Evolutionary conservation across 2,329 filamentous ascomycete species (phyloP).

Genomic region (Fusarium phyllophilum): DNA sequence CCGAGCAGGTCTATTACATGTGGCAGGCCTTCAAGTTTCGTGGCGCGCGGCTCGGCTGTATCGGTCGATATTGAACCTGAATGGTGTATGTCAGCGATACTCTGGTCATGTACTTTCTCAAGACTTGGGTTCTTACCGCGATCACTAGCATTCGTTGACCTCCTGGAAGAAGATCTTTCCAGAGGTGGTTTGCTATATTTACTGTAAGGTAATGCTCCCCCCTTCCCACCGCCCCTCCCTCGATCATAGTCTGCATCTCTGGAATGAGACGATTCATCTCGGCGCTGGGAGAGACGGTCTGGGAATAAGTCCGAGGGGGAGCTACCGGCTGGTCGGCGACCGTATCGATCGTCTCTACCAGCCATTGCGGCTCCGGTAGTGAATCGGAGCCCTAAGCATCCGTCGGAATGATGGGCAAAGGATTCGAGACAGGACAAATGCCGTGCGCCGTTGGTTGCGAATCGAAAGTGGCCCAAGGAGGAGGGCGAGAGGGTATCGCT

Average conservation of each 20-base stretch:
- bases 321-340: conserved; percentile 12
- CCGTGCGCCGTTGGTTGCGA: background rate
- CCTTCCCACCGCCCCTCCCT: conserved; percentile 8
- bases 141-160: conserved; percentile 11
- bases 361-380: conserved; percentile 36
- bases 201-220: background rate
- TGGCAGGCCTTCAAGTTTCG: conserved; percentile 5
- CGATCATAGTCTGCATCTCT: conserved; percentile 2
- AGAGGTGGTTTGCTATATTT: background rate
- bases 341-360: conserved; percentile 30
- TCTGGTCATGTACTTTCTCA: background rate
- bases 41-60: background rate
- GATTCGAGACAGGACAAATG: background rate
- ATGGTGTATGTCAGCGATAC: background rate
- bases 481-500: background rate
- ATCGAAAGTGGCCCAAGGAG: background rate
- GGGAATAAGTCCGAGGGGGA: conserved; percentile 3
- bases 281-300: conserved; percentile 14
- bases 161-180: conserved; percentile 3
- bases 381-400: conserved; percentile 21
- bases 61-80: conserved; percentile 1
- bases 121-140: conserved; percentile 24
- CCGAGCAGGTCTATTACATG: conserved; percentile 35
- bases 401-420: conserved; percentile 1
- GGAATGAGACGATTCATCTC: conserved; percentile 11